Evolutionary conservation across 2,329 filamentous ascomycete genomes (phyloP).

Genomic region (Aschersonia sp.): DNA sequence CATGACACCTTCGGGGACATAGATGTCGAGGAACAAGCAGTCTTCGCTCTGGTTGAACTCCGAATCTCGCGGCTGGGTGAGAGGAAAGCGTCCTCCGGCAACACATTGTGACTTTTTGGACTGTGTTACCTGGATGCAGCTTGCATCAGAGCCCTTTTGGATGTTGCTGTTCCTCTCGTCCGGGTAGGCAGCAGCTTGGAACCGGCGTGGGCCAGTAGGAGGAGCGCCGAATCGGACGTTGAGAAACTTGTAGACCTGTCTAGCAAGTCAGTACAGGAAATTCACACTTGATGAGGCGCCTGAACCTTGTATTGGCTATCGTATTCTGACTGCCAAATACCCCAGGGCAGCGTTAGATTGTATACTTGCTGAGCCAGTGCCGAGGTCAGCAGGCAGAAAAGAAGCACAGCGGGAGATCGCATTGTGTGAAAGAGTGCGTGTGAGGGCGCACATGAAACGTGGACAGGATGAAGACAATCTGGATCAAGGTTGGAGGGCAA

Average conservation of each 20-base stretch:
- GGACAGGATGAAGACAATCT: not conserved
- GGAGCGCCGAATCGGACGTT: not conserved
- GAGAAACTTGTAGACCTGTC: not conserved
- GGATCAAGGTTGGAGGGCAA: not conserved
- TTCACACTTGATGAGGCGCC: not conserved
- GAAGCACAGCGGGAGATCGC: not conserved
- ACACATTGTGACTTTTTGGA: too few relatives aligned
- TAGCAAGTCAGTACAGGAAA: not conserved
- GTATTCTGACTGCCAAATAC: not conserved
- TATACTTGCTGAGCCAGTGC: not conserved
- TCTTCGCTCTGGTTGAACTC: slow-evolving; percentile 21
- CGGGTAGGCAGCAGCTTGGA: not conserved
- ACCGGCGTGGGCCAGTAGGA: not conserved
- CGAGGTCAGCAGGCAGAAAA: not conserved
- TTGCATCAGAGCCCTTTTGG: too few relatives aligned
- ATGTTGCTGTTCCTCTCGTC: not conserved
- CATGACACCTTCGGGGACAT: slow-evolving; percentile 27
- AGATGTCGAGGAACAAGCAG: slow-evolving; percentile 35
- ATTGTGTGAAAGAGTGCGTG: not conserved
- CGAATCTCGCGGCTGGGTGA: not conserved
- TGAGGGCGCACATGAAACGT: not conserved
- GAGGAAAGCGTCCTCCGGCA: too few relatives aligned
- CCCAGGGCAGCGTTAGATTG: not conserved
- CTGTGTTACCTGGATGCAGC: too few relatives aligned
- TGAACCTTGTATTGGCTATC: not conserved